Base-by-base conservation (phyloP, 2,329 filamentous ascomycete species). In the Epichloe gansuensis region DNA sequence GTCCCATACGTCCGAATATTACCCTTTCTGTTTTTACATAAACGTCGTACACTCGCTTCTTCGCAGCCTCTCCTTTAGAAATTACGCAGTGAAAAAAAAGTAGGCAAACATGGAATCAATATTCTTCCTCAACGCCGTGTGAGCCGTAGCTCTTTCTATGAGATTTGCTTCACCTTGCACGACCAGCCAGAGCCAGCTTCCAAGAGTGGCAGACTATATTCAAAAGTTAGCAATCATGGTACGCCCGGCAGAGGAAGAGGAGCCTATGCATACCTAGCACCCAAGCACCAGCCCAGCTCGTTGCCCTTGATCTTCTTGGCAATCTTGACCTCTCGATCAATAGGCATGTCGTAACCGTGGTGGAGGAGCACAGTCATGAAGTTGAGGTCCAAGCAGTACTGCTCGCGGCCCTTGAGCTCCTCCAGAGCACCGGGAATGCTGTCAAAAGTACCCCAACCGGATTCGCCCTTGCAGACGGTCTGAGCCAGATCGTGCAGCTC, bases 291-390 rank as follows among this genome's bases (percentile, higher is more conserved):
- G 40, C 93, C 93, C 62, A 98, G 72, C 73, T 98, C 94, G 68
- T 96, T 96, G 52, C 83, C 84, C 74, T 94, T 91, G 65, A 98
- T 95, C 78, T 96, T 95, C 85, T 98, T 98, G 54, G 91, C 93
- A 65, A 96, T 95, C 76, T 87, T 91, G 58, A 98, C 89, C 70
- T 98, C 93, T 40, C 94, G 80, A 59, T 95, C 88, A 61, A 97
- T 84, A 4, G 91, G 91, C 89, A 98, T 96, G 60, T 97, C 93
- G 63, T 98, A 98, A 3, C 93, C 93, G 5, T 89, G 95, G 69
- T 97, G 90, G 51, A 97, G 73, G 53, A 98, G 75, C 27, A 87
- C 87, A 61, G 95, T 73, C 89, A 96, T 96, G 65, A 97, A 98
- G 74, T 88, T 98, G 61, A 98, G 74, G 69, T 98, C 93, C 61